Conservation (phyloP, 164 flowering plant species). For the Aristolochia californica region DNA sequence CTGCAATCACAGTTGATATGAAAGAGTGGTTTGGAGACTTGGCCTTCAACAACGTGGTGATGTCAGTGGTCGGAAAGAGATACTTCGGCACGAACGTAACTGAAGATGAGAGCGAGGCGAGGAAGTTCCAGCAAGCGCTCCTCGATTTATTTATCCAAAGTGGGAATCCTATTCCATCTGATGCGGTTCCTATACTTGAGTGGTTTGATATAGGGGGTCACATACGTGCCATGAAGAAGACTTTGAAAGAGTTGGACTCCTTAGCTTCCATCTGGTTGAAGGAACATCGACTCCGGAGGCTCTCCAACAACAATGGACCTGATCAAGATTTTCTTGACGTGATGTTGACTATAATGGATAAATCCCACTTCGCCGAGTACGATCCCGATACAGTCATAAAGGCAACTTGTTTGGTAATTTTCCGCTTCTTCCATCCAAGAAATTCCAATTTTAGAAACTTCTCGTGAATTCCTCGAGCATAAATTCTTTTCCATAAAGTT, state of each 20-base stretch:
- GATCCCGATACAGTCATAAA: conserved; percentile 6
- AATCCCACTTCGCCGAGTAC: not conserved
- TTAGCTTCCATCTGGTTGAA: conserved; percentile 1
- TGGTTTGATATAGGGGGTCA: conserved; percentile 4
- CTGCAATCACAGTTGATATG: not conserved
- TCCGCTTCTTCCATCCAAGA: not conserved
- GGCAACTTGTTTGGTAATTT: conserved; percentile 5
- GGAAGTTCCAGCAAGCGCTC: not conserved
- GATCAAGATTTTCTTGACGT: not conserved
- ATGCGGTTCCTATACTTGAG: conserved; percentile 4
- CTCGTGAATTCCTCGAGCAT: no score
- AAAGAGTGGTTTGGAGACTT: not conserved
- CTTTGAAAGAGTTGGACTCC: not conserved
- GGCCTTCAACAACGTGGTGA: not conserved
- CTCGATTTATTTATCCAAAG: not conserved
- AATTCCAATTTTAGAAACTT: not conserved
- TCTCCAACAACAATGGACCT: not conserved
- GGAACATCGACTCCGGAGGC: conserved; percentile 1
- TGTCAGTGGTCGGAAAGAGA: conserved; percentile 1
- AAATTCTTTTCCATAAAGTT: not conserved
- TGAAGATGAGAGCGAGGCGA: not conserved
- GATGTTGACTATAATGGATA: no score
- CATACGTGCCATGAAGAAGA: conserved; percentile 2
- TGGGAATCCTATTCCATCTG: not conserved
- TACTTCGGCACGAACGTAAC: not conserved